Percentiles rank a stretch among this genome's conserved stretches.
Conservation (phyloP, 768 basidiomycete species). For the Sutorius australiensis region DNA sequence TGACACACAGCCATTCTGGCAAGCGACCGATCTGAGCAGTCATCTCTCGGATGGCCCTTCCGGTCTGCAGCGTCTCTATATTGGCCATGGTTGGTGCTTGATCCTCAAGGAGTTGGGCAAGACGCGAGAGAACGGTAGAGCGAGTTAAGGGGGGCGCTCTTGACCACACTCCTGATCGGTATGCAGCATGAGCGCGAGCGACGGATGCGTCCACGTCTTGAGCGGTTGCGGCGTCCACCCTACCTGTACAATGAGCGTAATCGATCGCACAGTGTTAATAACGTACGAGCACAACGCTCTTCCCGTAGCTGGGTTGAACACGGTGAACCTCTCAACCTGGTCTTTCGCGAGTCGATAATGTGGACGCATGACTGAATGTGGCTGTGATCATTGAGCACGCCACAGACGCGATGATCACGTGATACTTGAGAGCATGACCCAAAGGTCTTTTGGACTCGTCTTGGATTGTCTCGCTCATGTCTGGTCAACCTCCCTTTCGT, state of each 20-base stretch:
- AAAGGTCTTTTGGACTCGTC: neutral
- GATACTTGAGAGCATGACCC: neutral
- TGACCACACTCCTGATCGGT: conserved; percentile 72
- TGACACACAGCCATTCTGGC: conserved; percentile 80
- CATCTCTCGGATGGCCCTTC: conserved; percentile 82
- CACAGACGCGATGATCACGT: conserved; percentile 28
- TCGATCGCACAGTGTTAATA: conserved; percentile 42
- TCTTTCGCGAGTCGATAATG: conserved; percentile 5
- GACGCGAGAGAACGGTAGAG: conserved; percentile 58
- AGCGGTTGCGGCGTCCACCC: conserved; percentile 52
- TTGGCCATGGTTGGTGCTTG: conserved; percentile 55
- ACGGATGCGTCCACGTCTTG: conserved; percentile 53
- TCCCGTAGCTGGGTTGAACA: conserved; percentile 69
- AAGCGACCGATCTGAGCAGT: conserved; percentile 69
- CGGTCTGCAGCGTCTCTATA: conserved; percentile 74
- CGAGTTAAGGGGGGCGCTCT: conserved; percentile 53
- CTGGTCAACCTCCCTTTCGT: conserved; percentile 38
- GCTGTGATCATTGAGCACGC: conserved; percentile 16
- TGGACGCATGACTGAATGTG: conserved; percentile 10
- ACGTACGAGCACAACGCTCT: conserved; percentile 55
- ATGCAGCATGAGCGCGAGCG: conserved; percentile 50
- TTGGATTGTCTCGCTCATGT: conserved; percentile 19
- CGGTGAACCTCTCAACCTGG: conserved; percentile 39
- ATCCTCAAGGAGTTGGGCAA: conserved; percentile 61
- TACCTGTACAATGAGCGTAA: conserved; percentile 22